Base-by-base conservation (phyloP, 495 filamentous ascomycete species). In the Penicillium herquei region DNA sequence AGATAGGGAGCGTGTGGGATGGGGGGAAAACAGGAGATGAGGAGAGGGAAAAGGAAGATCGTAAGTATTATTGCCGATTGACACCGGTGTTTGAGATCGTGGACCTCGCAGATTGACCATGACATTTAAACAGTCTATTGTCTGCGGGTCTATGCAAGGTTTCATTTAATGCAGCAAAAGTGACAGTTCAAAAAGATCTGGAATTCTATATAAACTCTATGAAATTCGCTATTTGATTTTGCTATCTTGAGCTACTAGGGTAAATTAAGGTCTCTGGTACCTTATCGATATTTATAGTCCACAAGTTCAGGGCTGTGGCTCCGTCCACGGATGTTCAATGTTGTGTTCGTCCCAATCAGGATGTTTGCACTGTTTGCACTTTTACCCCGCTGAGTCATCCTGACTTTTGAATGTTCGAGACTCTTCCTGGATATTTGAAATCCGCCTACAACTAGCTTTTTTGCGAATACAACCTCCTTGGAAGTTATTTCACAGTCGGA, bases 331-430 rank as follows among this genome's bases (percentile, higher is more conserved):
- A 4, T 26, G 21, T 26, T 26, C 21, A 26, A 58, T 53, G 51
- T 57, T 52, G 51, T 60, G 53, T 52, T 55, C 50, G 33, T 39
- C 18, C 44, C 33, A 52, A 49, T 60, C 54, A 55, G 52, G 57
- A 46, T 34, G 57, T 66, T 66, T 66, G 64, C 41, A 17, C 11
- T 41, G 57, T 66, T 66, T 66, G 61, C 50, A 46, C n/a, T 26
- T 13, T 21, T 3, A 3, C 3, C 6, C 30, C 3, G 31, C 43
- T 60, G 40, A 52, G 37, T 58, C 37, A 51, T 26, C 17, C 35
- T 41, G 37, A 31, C 32, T 17, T 46, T 57, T 43, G 14, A 16
- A 43, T 14, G 40, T 43, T 9, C 40, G 40, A 43, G 40, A 37
- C 34, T 37, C 34, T 37, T 37, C 34, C 21, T 26, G 2, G 4